Conservation (phyloP, 768 basidiomycete genomes). For the Termitomyces sp. region DNA sequence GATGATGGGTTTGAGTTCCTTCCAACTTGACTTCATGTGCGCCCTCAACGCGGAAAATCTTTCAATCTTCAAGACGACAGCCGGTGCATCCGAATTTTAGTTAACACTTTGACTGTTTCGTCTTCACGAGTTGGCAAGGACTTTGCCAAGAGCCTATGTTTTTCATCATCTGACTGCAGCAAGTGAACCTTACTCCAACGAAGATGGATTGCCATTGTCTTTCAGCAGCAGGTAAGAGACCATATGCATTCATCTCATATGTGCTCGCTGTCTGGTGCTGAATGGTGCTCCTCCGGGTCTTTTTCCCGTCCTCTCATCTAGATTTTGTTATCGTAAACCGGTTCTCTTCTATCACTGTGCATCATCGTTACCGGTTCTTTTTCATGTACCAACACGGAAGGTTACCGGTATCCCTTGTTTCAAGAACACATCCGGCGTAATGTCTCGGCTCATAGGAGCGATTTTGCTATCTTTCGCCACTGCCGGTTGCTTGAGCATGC, state of each 20-base stretch:
- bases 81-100: not conserved
- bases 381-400: not conserved
- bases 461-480: not conserved
- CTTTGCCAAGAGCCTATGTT: not conserved
- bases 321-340: too few relatives aligned
- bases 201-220: not conserved
- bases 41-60: not conserved
- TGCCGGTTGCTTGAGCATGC: not conserved
- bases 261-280: not conserved
- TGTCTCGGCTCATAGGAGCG: not conserved
- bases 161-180: not conserved
- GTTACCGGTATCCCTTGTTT: not conserved
- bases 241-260: not conserved
- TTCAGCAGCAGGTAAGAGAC: not conserved
- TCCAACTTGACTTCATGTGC: not conserved
- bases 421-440: not conserved
- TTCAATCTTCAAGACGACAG: too few relatives aligned
- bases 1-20: not conserved
- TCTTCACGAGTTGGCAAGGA: not conserved
- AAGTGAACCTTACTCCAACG: not conserved
- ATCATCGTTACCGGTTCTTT: not conserved
- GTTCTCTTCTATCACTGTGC: not conserved
- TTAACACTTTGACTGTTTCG: not conserved
- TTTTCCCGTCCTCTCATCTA: not conserved
- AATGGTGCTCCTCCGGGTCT: not conserved